Evolutionary conservation across 2,329 filamentous ascomycete species (phyloP).

Genomic region (Diaporthe caulivora): DNA sequence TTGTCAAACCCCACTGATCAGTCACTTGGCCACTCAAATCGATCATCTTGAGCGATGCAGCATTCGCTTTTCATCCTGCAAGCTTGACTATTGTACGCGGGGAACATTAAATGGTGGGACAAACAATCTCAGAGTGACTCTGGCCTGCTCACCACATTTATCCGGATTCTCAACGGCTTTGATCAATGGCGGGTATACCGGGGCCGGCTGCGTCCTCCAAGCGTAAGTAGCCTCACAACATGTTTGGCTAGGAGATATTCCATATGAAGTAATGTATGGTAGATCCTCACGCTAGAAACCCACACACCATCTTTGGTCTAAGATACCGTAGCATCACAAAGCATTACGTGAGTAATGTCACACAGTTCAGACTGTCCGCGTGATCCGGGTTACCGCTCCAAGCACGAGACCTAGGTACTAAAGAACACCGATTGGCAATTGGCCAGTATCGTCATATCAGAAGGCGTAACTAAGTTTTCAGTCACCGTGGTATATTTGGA

Average conservation of each 20-base stretch:
- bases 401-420: not conserved
- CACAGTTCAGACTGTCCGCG: not conserved
- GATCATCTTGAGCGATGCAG: not conserved
- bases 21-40: not conserved
- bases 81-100: not conserved
- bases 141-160: not conserved
- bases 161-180: not conserved
- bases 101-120: not conserved
- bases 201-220: not conserved
- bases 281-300: slow-evolving; percentile 2
- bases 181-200: not conserved
- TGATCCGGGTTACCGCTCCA: not conserved
- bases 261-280: not conserved
- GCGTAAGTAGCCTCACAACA: not conserved
- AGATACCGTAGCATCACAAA: not conserved
- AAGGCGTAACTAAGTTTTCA: not conserved
- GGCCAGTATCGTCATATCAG: not conserved
- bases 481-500: not conserved
- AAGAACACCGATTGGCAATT: not conserved
- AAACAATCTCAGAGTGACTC: not conserved
- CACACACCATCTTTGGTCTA: not conserved
- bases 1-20: not conserved
- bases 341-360: not conserved
- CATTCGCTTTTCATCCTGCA: not conserved
- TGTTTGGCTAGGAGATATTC: not conserved